phyloP scores from a whole-genome alignment of 805 yeast genomes.

The Suhomyces faveliae region DNA sequence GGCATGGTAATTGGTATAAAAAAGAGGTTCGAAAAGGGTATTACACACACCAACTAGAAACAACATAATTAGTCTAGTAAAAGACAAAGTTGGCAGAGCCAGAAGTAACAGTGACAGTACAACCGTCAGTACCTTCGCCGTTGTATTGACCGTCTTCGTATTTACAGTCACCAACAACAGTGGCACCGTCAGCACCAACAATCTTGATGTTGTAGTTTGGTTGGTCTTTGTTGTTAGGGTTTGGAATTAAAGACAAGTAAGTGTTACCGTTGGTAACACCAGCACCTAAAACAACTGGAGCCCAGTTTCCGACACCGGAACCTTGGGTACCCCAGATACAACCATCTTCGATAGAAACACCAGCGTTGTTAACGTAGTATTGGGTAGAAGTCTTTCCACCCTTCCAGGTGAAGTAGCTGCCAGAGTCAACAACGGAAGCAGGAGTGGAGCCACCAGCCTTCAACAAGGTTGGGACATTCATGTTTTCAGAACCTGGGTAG shows the following conservation, averaged over 20 bases:
- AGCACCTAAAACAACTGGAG: conserved; percentile 75
- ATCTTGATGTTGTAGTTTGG: conserved; percentile 46
- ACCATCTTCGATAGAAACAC: conserved; percentile 65
- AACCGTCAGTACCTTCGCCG: conserved; percentile 68
- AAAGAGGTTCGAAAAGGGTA: not conserved
- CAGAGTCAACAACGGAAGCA: conserved; percentile 60
- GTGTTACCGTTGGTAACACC: conserved; percentile 62
- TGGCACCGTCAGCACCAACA: conserved; percentile 41
- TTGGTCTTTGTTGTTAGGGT: conserved; percentile 60
- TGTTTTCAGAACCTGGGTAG: conserved; percentile 80
- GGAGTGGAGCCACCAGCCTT: conserved; percentile 50
- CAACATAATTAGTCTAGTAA: conserved; percentile 24
- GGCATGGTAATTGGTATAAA: not conserved
- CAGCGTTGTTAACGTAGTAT: conserved; percentile 75
- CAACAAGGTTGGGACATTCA: conserved; percentile 71
- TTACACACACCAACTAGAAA: not conserved
- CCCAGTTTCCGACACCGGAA: conserved; percentile 73
- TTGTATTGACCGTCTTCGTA: conserved; percentile 43
- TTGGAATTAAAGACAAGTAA: conserved; percentile 72
- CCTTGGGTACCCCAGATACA: conserved; percentile 68
- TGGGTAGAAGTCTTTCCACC: conserved; percentile 68
- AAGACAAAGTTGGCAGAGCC: conserved; percentile 65
- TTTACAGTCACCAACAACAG: conserved; percentile 40
- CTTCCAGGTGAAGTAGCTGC: conserved; percentile 58
- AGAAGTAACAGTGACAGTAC: conserved; percentile 66